phyloP scores from a whole-genome alignment of 2,329 filamentous ascomycete species.

The Coleophoma cylindrospora region DNA sequence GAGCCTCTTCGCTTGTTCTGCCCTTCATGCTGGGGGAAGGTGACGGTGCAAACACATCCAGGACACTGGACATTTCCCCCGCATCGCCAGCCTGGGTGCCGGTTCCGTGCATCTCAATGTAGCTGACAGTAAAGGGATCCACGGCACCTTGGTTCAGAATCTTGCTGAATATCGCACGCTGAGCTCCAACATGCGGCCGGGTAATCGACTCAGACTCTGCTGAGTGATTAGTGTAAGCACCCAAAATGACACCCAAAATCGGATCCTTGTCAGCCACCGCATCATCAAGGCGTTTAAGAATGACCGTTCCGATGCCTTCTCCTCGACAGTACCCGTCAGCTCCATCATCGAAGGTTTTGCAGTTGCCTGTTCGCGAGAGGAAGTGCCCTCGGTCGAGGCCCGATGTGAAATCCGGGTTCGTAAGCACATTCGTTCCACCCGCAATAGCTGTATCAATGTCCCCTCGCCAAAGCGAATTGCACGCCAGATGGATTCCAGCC shows the following conservation, averaged over 20 bases:
- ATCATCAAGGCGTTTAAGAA: constrained; percentile 44
- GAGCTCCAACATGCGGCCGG: constrained; percentile 72
- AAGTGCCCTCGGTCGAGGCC: constrained; percentile 39
- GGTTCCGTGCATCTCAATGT: constrained; percentile 87
- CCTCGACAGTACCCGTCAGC: constrained; percentile 51
- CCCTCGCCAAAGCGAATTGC: constrained; percentile 16
- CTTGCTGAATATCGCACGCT: too few species aligned
- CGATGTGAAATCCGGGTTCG: constrained; percentile 10
- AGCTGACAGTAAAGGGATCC: constrained; percentile 71
- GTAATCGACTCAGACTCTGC: constrained; percentile 79
- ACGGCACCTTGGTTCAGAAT: constrained; percentile 70
- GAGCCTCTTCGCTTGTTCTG: too few species aligned
- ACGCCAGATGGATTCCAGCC: constrained; percentile 47
- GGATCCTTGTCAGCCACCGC: constrained; percentile 45
- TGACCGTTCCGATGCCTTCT: constrained; percentile 42
- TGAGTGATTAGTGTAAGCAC: constrained; percentile 75
- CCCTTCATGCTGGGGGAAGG: too few species aligned
- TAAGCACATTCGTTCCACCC: constrained; percentile 14
- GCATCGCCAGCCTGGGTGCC: constrained; percentile 82
- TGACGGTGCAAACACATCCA: constrained; percentile 59
- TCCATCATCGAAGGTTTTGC: constrained; percentile 40
- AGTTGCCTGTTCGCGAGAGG: constrained; percentile 33
- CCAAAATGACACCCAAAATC: constrained; percentile 54
- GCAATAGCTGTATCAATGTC: constrained; percentile 11
- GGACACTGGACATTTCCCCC: constrained; percentile 76